Evolutionary conservation across 1,284 basidiomycete species (phyloP), one percentile per base, ranked within the genome.

Genomic region (Ceratobasidium sp.): DNA sequence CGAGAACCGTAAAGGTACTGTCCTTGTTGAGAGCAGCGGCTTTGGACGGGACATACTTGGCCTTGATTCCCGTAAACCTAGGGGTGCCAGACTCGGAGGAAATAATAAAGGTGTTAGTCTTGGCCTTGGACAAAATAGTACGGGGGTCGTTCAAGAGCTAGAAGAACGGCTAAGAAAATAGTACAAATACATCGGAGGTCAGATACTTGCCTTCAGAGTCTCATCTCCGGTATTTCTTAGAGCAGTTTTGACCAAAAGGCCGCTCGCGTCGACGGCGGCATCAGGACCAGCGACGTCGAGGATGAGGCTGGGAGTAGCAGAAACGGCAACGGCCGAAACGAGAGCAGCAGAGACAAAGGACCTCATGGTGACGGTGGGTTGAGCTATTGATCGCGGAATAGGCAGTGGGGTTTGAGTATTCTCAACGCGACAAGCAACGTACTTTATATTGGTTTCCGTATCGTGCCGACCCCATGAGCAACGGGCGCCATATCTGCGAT

Each of bases 71-170:
- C 21, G 65, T 69, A 26, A 69, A 69, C 10, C 21, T 46, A 36
- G 65, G 65, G 14, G 52, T 32, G n/a, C 65, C 65, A 16, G 65
- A 57, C 10, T 36, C 65, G 23, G 65, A 69, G 36, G 52, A 39
- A 77, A 86, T 83, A 71, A 65, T 61, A 78, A 85, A 86, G 52
- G 82, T 81, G 73, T 85, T 76, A 32, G 84, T 81, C 50, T 82
- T 81, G 62, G 84, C 74, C 57, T 79, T 79, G 67, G 80, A 80
- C 41, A 70, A 53, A 30, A 70, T 18, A 14, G 65, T 70, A 0
- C 57, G 52, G 28, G 65, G 65, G 52, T 70, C 65, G 23, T 70
- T 70, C 2, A 70, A 46, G 9, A 70, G 53, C 65, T 64, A 23
- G 5, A 36, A 3, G 2, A 10, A 5, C 10, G 8, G 16, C 39